Conservation (phyloP, 2,329 filamentous ascomycete species). For the Aspergillus glaucus region DNA sequence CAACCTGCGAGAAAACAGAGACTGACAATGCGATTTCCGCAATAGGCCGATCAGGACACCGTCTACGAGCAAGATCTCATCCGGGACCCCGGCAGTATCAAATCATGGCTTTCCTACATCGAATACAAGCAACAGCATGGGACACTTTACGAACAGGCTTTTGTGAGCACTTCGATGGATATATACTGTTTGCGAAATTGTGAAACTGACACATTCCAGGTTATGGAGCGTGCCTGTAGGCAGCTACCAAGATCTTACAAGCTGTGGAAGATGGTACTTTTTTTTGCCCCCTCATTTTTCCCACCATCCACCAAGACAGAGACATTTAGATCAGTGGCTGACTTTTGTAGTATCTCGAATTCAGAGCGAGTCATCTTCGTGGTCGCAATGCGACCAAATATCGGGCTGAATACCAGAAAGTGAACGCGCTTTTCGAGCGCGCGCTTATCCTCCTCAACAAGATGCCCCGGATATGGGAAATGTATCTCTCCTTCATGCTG, state of each 20-base stretch:
- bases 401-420: conserved; percentile 77
- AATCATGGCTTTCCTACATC: conserved; percentile 93
- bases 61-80: conserved; percentile 95
- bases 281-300: conserved; percentile 2
- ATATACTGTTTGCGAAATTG: background rate
- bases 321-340: conserved; percentile 8
- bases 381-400: conserved; percentile 78
- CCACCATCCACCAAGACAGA: conserved; percentile 2
- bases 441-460: conserved; percentile 93
- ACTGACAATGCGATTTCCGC: conserved; percentile 28
- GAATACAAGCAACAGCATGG: conserved; percentile 86
- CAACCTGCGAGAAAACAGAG: conserved; percentile 17
- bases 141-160: conserved; percentile 75
- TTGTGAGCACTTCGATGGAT: conserved; percentile 39
- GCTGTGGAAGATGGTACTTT: conserved; percentile 82
- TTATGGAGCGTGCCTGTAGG: conserved; percentile 84
- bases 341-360: conserved; percentile 65
- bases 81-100: conserved; percentile 75
- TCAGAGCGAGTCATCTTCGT: conserved; percentile 73
- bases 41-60: conserved; percentile 76
- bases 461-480: conserved; percentile 97
- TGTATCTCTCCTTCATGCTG: conserved; percentile 87
- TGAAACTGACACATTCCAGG: conserved; percentile 27
- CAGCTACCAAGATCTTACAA: conserved; percentile 94
- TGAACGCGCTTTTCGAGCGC: conserved; percentile 89